These are phyloP conservation scores for Trametes sanguinea DNA, from an alignment of 768 basidiomycete genomes.

Conservation along the genomic window DNA sequence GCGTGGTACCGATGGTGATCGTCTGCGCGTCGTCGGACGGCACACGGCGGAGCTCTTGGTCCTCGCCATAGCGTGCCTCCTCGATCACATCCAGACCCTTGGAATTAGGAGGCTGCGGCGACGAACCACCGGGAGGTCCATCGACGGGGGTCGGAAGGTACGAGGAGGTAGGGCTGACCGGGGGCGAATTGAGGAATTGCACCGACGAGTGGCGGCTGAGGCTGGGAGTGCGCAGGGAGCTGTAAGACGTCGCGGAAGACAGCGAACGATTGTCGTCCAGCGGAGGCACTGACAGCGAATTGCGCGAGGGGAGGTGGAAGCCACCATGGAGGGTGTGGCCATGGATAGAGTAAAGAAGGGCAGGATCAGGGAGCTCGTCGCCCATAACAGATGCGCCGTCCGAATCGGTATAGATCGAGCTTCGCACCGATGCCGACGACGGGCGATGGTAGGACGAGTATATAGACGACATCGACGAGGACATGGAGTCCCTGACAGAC, in stretches of 20 bases:
- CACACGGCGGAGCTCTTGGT: constrained; percentile 10
- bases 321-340: constrained; percentile 21
- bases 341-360: constrained; percentile 25
- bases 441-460: constrained; percentile 16
- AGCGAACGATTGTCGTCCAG: constrained; percentile 53
- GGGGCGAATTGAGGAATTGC: constrained; percentile 36
- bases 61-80: constrained; percentile 34
- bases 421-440: constrained; percentile 4
- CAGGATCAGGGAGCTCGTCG: constrained; percentile 33
- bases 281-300: constrained; percentile 35
- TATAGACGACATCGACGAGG: constrained; percentile 11
- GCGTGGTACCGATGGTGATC: constrained; percentile 5
- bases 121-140: constrained; percentile 21
- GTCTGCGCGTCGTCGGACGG: constrained; percentile 10
- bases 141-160: constrained; percentile 37
- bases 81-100: constrained; percentile 40
- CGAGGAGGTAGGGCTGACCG: constrained; percentile 35
- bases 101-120: constrained; percentile 2
- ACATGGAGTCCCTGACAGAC: constrained; percentile 4
- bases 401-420: constrained; percentile 30
- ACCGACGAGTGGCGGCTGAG: constrained; percentile 33
- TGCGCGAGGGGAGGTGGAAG: constrained; percentile 37
- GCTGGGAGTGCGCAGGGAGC: constrained; percentile 31
- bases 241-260: constrained; percentile 34
- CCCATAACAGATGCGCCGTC: constrained; percentile 39